These are phyloP conservation scores for Beauveria medogensis DNA, from an alignment of 2,329 filamentous ascomycete genomes.

Conservation along the genomic window DNA sequence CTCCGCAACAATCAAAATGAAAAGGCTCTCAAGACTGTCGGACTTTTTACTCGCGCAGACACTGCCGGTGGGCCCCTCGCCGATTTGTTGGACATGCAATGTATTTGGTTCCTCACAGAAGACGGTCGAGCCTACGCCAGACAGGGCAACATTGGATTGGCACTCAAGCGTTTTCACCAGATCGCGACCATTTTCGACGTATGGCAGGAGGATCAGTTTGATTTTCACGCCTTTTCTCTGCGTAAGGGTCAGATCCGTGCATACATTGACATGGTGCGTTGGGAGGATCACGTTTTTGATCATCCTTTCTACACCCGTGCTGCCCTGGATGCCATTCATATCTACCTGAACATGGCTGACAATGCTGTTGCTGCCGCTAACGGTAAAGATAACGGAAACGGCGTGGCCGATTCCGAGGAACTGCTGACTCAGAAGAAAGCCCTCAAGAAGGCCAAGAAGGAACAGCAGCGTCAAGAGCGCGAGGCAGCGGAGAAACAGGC, in stretches of 20 bases:
- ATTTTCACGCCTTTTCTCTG: slow-evolving; percentile 97
- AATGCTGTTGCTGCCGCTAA: slow-evolving; percentile 59
- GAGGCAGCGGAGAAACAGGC: slow-evolving; percentile 71
- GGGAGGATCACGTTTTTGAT: slow-evolving; percentile 86
- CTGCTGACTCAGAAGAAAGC: slow-evolving; percentile 74
- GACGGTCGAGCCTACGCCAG: slow-evolving; percentile 85
- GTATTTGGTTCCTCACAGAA: slow-evolving; percentile 92
- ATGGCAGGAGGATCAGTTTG: slow-evolving; percentile 98
- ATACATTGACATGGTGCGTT: slow-evolving; percentile 92
- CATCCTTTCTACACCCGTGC: slow-evolving; percentile 89
- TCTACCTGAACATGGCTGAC: slow-evolving; percentile 75
- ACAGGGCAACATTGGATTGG: slow-evolving; percentile 72
- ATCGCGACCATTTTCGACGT: slow-evolving; percentile 90
- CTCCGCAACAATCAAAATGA: slow-evolving; percentile 88
- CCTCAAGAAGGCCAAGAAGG: slow-evolving; percentile 81
- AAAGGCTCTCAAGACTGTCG: slow-evolving; percentile 77
- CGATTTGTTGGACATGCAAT: slow-evolving; percentile 96
- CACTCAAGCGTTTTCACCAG: slow-evolving; percentile 84
- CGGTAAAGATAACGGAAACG: slow-evolving; percentile 48
- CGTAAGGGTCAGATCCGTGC: slow-evolving; percentile 91
- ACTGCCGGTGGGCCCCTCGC: slow-evolving; percentile 78
- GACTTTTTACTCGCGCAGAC: slow-evolving; percentile 89
- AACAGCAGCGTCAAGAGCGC: slow-evolving; percentile 55
- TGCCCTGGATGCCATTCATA: slow-evolving; percentile 69
- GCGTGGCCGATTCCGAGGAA: slow-evolving; percentile 44